These are phyloP conservation scores for Suillus tomentosus DNA, from an alignment of 768 basidiomycete genomes.

Conservation along the genomic window DNA sequence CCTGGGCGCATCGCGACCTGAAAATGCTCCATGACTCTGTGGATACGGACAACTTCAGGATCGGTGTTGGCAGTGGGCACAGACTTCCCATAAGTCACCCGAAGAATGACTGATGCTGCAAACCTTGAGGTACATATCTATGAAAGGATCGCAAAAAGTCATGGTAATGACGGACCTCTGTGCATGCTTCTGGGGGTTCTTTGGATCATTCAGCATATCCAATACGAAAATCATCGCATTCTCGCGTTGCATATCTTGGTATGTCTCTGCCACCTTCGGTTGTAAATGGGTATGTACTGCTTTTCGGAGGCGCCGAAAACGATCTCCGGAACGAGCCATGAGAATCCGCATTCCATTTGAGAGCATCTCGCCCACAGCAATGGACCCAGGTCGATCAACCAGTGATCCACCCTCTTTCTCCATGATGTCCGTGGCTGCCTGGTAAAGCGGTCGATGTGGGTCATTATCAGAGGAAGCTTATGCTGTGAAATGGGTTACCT, in stretches of 20 bases:
- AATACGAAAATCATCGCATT: conserved; percentile 10
- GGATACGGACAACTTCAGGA: not conserved
- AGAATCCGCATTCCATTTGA: conserved; percentile 2
- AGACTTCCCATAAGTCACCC: conserved; percentile 2
- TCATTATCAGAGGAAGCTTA: conserved; percentile 19
- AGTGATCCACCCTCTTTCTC: not conserved
- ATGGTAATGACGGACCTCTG: conserved; percentile 13
- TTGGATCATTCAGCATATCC: conserved; percentile 23
- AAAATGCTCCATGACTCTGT: not conserved
- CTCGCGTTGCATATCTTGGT: not conserved
- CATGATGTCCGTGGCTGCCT: conserved; percentile 2
- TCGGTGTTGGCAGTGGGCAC: not conserved
- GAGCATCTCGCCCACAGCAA: not conserved
- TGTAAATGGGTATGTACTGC: not conserved
- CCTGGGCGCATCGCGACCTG: not conserved
- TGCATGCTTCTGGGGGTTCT: conserved; percentile 15
- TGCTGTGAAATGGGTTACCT: conserved; percentile 17
- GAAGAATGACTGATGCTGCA: not conserved
- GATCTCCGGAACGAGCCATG: conserved; percentile 5
- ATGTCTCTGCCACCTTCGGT: not conserved
- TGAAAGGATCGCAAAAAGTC: not conserved
- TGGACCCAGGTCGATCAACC: not conserved
- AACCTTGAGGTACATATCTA: not conserved
- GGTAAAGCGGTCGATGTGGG: not conserved
- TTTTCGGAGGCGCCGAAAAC: conserved; percentile 1